Conservation (phyloP, 2,329 filamentous ascomycete species). For the Cladosporium cucumerinum region DNA sequence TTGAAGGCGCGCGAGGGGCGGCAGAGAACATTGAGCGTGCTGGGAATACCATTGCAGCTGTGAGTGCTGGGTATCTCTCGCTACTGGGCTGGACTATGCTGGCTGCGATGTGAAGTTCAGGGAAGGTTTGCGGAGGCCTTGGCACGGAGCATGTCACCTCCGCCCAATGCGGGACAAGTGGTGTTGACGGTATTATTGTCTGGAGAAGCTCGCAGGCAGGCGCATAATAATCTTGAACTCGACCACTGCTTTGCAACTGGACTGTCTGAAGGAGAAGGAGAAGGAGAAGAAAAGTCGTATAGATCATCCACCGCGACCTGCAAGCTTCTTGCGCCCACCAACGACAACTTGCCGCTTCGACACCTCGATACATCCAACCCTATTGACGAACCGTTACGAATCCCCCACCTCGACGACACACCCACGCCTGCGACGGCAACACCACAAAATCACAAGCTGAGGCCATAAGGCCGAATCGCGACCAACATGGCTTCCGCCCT, state of each 20-base stretch:
- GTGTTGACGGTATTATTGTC: slow-evolving; percentile 12
- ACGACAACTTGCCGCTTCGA: slow-evolving; percentile 9
- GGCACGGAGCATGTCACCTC: slow-evolving; percentile 14
- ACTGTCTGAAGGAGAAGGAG: neutral
- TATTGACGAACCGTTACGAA: slow-evolving; percentile 12
- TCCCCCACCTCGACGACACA: neutral
- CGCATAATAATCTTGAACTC: neutral
- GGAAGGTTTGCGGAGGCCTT: slow-evolving; percentile 11
- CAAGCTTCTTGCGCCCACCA: neutral
- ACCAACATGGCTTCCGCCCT: slow-evolving; percentile 85
- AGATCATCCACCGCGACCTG: neutral
- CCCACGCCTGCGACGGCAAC: neutral
- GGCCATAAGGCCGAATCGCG: slow-evolving; percentile 6
- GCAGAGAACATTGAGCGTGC: slow-evolving; percentile 7
- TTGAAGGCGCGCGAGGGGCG: slow-evolving; percentile 26
- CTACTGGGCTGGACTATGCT: neutral
- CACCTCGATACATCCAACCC: slow-evolving; percentile 3
- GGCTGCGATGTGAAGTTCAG: slow-evolving; percentile 7
- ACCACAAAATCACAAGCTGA: neutral
- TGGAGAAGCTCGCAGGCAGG: slow-evolving; percentile 4
- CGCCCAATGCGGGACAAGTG: slow-evolving; percentile 15
- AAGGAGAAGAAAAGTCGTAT: neutral
- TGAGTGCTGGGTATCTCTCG: slow-evolving; percentile 15
- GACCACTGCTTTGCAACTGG: neutral
- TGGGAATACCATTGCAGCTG: slow-evolving; percentile 15